These are phyloP conservation scores for Alternaria tenuissima DNA, from an alignment of 2,329 filamentous ascomycete species.

Conservation along the genomic window DNA sequence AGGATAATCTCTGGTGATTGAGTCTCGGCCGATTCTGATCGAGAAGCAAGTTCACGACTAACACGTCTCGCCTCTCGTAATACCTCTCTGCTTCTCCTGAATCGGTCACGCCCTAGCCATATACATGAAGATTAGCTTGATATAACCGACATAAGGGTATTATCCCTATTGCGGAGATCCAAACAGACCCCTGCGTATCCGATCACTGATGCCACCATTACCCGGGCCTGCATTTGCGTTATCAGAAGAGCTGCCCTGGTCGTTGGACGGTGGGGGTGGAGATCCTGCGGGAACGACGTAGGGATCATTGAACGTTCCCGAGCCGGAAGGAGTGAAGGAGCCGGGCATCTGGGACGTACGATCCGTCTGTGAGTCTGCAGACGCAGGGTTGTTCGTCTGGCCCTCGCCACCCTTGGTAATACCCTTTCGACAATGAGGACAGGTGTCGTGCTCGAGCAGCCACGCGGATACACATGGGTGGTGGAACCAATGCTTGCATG, in stretches of 20 bases:
- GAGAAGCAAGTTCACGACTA: not conserved
- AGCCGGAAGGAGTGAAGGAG: conserved; percentile 33
- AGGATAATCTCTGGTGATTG: not conserved
- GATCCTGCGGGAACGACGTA: conserved; percentile 27
- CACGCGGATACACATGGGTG: conserved; percentile 81
- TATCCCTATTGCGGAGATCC: conserved; percentile 29
- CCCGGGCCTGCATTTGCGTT: conserved; percentile 20
- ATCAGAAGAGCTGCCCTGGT: conserved; percentile 14
- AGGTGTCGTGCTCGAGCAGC: conserved; percentile 91
- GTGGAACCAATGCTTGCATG: conserved; percentile 95
- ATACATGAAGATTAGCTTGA: conserved; percentile 7
- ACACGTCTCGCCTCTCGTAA: conserved; percentile 5
- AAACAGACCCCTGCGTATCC: conserved; percentile 48
- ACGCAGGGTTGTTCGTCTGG: conserved; percentile 21
- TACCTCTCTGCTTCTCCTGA: conserved; percentile 7
- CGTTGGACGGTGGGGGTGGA: conserved; percentile 12
- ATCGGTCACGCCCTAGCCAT: conserved; percentile 6
- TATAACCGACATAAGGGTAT: conserved; percentile 13
- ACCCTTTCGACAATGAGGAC: conserved; percentile 76
- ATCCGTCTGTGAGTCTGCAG: conserved; percentile 9
- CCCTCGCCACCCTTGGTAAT: conserved; percentile 52
- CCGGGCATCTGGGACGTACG: conserved; percentile 39
- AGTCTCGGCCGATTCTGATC: conserved; percentile 3
- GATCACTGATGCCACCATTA: conserved; percentile 35
- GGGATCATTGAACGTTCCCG: conserved; percentile 31